Percentiles rank a stretch among this genome's conserved stretches.
Evolutionary conservation across 2,329 filamentous ascomycete species (phyloP).

Genomic region (Sclerotinia minor): DNA sequence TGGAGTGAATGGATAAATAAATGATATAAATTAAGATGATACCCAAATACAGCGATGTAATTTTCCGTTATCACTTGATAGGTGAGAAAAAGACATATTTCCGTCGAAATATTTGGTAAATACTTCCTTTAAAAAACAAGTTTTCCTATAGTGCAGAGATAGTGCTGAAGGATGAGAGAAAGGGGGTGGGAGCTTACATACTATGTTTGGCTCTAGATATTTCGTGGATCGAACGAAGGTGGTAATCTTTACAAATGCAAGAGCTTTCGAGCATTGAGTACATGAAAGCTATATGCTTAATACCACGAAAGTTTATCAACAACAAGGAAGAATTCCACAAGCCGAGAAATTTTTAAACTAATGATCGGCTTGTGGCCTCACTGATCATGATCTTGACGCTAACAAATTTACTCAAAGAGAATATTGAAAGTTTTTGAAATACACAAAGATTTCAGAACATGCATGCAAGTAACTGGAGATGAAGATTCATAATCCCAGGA

Average conservation of each 20-base stretch:
- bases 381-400: not conserved
- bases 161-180: not conserved
- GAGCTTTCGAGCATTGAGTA: not conserved
- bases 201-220: not conserved
- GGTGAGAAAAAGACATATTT: not conserved
- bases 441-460: not conserved
- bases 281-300: not conserved
- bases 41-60: not conserved
- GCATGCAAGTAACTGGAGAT: slow-evolving; percentile 8
- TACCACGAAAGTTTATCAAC: not conserved
- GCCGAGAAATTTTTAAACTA: not conserved
- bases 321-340: not conserved
- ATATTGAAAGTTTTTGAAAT: not conserved
- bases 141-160: not conserved
- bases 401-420: too few relatives aligned
- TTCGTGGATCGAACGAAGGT: too few relatives aligned
- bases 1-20: not conserved
- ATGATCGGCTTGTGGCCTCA: not conserved
- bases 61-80: not conserved
- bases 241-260: not conserved
- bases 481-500: slow-evolving; percentile 12
- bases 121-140: not conserved
- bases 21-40: not conserved
- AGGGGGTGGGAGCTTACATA: not conserved
- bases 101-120: too few relatives aligned